phyloP scores from a whole-genome alignment of 768 basidiomycete genomes.

The Boletellus ananas region DNA sequence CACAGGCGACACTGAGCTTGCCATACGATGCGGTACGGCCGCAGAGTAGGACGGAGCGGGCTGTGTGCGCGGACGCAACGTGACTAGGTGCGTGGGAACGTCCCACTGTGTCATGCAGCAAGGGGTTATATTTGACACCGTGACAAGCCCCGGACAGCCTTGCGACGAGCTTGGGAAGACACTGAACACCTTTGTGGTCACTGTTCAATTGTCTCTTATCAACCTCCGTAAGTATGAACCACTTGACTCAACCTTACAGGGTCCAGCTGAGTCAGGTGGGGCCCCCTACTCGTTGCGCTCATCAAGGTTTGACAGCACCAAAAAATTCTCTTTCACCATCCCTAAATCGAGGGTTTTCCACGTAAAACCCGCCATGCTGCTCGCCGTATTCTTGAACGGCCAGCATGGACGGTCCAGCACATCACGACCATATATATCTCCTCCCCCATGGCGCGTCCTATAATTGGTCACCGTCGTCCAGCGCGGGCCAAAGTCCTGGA shows the following conservation, averaged over 20 bases:
- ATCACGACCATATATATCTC: conserved; percentile 9
- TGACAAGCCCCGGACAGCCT: conserved; percentile 3
- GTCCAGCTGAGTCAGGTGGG: conserved; percentile 20
- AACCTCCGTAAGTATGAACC: conserved; percentile 20
- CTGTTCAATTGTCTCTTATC: conserved; percentile 22
- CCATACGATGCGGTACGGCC: conserved; percentile 14
- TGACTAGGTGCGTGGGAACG: conserved; percentile 24
- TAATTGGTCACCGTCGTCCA: not conserved
- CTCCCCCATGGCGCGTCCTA: conserved; percentile 15
- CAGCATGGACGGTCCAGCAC: not conserved
- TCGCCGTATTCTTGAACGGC: not conserved
- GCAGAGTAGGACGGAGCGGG: not conserved
- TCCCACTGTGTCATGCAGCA: not conserved
- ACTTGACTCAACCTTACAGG: conserved; percentile 21
- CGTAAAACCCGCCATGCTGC: conserved; percentile 17
- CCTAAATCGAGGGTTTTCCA: conserved; percentile 19
- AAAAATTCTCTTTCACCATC: conserved; percentile 18
- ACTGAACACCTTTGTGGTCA: conserved; percentile 11
- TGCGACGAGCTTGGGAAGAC: conserved; percentile 13
- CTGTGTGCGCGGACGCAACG: conserved; percentile 16
- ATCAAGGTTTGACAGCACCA: conserved; percentile 27
- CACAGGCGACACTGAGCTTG: conserved; percentile 18
- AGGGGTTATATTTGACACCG: conserved; percentile 1
- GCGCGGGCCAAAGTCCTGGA: too few relatives aligned
- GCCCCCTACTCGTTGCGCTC: conserved; percentile 14